Conservation (phyloP, 108 stramenopile species). For the Seminavis robusta region DNA sequence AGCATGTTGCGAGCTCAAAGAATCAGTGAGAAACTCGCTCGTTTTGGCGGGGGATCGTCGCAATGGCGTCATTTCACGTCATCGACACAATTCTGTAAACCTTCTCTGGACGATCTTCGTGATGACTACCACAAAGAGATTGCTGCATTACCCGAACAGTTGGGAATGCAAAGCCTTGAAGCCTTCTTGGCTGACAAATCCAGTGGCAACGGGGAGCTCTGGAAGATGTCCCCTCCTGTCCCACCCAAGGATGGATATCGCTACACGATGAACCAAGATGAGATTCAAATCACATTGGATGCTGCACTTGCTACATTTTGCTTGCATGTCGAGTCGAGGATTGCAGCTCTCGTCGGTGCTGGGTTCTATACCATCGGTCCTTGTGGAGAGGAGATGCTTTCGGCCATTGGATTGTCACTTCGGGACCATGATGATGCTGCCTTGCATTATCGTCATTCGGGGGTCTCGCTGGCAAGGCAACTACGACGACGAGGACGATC, state of each 20-base stretch:
- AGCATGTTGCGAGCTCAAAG: too few species aligned
- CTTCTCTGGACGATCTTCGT: too few species aligned
- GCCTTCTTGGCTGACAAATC: conserved; percentile 24
- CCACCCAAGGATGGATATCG: conserved; percentile 40
- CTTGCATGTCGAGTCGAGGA: conserved; percentile 76
- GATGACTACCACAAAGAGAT: conserved; percentile 34
- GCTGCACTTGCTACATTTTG: conserved; percentile 72
- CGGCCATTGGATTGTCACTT: conserved; percentile 44
- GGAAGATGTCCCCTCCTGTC: conserved; percentile 21
- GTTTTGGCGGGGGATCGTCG: too few species aligned
- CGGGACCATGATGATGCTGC: conserved; percentile 56
- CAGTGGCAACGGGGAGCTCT: neutral
- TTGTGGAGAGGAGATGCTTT: conserved; percentile 81
- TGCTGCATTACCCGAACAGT: conserved; percentile 32
- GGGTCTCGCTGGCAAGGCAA: conserved; percentile 57
- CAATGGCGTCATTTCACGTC: too few species aligned
- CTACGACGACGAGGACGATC: conserved; percentile 18
- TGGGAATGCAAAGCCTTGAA: conserved; percentile 22
- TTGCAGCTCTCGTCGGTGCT: conserved; percentile 68
- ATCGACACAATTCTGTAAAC: too few species aligned
- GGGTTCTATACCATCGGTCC: conserved; percentile 92
- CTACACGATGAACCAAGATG: conserved; percentile 24
- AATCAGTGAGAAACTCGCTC: too few species aligned
- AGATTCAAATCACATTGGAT: conserved; percentile 41
- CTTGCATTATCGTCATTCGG: conserved; percentile 83